Evolutionary conservation across 2,329 filamentous ascomycete genomes (phyloP).

Genomic region (Colletotrichum acutatum): DNA sequence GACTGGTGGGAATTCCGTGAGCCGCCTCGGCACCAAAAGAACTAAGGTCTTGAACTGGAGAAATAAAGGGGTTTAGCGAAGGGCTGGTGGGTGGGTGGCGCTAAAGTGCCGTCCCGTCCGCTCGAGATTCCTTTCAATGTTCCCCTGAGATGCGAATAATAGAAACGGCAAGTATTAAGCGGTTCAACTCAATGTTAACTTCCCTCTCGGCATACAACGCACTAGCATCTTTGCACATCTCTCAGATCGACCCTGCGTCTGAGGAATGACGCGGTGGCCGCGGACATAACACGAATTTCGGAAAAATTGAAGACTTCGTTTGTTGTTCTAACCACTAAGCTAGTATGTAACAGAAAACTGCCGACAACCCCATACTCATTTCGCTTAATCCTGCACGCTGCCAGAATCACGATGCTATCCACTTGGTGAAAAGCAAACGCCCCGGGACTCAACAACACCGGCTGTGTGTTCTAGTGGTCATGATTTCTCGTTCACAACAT

Average conservation of each 20-base stretch:
- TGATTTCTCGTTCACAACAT: slow-evolving; percentile 24
- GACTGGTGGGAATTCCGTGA: background rate
- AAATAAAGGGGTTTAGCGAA: slow-evolving; percentile 21
- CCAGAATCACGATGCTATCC: background rate
- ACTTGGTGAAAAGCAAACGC: background rate
- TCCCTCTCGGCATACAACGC: background rate
- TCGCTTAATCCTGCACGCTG: background rate
- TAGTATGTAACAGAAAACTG: no score
- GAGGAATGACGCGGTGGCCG: background rate
- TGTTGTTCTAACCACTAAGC: background rate
- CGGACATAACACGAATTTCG: background rate
- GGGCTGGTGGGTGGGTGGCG: slow-evolving; percentile 3
- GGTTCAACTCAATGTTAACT: background rate
- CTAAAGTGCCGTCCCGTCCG: slow-evolving; percentile 16
- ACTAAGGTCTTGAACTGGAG: background rate
- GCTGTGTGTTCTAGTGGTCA: slow-evolving; percentile 25
- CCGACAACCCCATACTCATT: background rate
- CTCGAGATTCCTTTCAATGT: background rate
- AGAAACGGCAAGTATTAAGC: background rate
- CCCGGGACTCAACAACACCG: background rate
- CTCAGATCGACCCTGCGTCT: no score
- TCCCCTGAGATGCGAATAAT: background rate
- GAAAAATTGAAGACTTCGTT: background rate
- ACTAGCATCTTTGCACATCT: background rate
- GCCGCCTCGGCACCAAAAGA: background rate